Conservation (phyloP, 305 asterid genomes). For the Ilex paraguariensis region DNA sequence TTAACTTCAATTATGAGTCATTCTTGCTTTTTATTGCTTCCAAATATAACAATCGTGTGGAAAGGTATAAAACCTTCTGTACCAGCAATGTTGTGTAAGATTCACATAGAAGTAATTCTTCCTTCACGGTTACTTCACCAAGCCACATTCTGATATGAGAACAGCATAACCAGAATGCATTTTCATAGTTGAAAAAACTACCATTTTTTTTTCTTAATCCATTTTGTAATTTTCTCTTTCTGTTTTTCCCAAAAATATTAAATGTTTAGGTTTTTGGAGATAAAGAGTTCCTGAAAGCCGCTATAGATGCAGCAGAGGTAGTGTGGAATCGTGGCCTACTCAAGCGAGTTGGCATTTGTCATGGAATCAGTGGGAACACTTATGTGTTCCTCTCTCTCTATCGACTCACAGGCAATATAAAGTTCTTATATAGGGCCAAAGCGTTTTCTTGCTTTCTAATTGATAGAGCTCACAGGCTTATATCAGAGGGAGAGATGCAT, state of each 20-base stretch:
- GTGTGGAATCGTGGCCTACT: conserved; percentile 76
- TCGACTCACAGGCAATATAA: conserved; percentile 52
- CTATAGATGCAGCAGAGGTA: conserved; percentile 74
- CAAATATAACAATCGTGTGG: too few species aligned
- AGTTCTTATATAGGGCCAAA: conserved; percentile 65
- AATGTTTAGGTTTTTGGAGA: conserved; percentile 51
- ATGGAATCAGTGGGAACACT: conserved; percentile 76
- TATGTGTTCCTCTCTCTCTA: conserved; percentile 64
- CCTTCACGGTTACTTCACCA: too few species aligned
- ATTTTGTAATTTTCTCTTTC: too few species aligned
- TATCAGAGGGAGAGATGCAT: conserved; percentile 51
- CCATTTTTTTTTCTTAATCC: too few species aligned
- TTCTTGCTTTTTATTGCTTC: too few species aligned
- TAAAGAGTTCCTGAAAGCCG: conserved; percentile 49
- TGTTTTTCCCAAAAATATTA: background rate
- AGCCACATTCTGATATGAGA: too few species aligned
- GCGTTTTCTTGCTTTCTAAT: conserved; percentile 68
- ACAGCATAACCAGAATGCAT: too few species aligned
- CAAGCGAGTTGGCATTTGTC: conserved; percentile 63
- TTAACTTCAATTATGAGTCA: too few species aligned
- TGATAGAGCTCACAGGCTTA: conserved; percentile 54
- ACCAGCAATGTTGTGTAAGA: too few species aligned
- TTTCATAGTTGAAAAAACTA: too few species aligned
- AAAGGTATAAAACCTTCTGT: too few species aligned
- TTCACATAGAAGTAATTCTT: too few species aligned